Evolutionary conservation across 352 stramenopile genomes (phyloP), one percentile per base, ranked within the genome.

Genomic region (Globisporangium radiosum): DNA sequence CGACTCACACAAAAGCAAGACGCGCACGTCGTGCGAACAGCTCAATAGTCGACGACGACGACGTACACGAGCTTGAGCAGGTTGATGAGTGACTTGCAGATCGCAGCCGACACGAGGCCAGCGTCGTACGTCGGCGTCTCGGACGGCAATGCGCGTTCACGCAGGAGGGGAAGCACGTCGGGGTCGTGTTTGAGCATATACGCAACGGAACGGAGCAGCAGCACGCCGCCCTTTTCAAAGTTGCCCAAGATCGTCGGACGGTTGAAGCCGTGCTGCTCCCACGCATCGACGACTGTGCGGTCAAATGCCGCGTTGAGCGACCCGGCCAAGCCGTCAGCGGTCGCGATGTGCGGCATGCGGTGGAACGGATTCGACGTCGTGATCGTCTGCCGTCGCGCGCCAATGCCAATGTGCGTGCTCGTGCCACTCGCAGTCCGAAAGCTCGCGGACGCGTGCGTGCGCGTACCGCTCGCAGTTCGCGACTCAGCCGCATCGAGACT

Each of bases 251-350:
- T 68, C 4, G 66, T 77, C 39, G 70, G 64, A 7, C 67, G 72
- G 55, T 90, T 88, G 56, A 92, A 92, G 0, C 85, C 85, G 56
- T 90, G 85, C 15, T 79, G 76, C 49, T 91, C 79, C 85, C 85
- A 94, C 5, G 78, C 60, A n/a, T 71, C 69, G 7, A 88, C 71
- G 42, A 87, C 65, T 0, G 61, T 38, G 11, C 66, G 69, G 36
- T 80, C 68, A 8, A 64, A 57, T 10, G 71, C 40, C 13, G 52
- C 52, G 25, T 59, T 64, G 13, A 64, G 45, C 11, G 66, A 58
- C 71, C 59, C 25, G 39, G 50, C 13, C 40, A 66, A 56, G 44
- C 60, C 45, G 43, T 66, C 72, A 33, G 43, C 38, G 3, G 54
- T 39, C 40, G 40, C 40, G 7, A 51, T 40, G 17, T 43, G 57